Evolutionary conservation across 2,329 filamentous ascomycete genomes (phyloP).

Genomic region (Verticillium isaacii): DNA sequence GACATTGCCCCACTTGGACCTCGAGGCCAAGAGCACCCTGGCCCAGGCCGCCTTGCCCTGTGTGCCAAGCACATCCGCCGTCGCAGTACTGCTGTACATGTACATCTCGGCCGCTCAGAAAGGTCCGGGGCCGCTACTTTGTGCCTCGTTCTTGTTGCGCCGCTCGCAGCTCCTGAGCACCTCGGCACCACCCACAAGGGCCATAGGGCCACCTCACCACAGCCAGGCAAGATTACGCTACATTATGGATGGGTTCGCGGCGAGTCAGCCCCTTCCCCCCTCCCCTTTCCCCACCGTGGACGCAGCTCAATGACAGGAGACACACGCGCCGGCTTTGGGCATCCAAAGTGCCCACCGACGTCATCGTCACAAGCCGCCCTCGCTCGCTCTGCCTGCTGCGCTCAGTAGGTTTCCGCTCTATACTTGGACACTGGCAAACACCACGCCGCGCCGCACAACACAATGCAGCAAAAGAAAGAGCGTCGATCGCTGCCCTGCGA

Average conservation of each 20-base stretch:
- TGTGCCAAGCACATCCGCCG: not conserved
- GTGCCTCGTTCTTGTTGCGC: no score
- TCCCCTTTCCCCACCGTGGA: no score
- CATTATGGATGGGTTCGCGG: not conserved
- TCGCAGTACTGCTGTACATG: no score
- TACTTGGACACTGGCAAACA: not conserved
- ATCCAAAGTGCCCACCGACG: not conserved
- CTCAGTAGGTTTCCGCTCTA: not conserved
- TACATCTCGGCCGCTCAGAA: not conserved
- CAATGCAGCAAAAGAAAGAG: no score
- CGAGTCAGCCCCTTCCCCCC: not conserved
- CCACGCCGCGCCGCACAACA: not conserved
- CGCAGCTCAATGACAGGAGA: not conserved
- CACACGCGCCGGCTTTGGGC: not conserved
- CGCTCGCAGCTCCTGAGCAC: not conserved
- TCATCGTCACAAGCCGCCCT: not conserved
- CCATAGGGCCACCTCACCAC: not conserved
- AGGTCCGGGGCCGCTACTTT: not conserved
- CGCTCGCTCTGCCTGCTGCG: not conserved
- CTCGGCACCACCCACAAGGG: not conserved
- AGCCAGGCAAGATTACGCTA: not conserved
- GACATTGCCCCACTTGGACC: not conserved
- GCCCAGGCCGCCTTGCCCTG: not conserved
- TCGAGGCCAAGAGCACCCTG: not conserved
- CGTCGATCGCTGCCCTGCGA: not conserved